These are phyloP conservation scores for Ascochyta lentis DNA, from an alignment of 2,329 filamentous ascomycete species.

Conservation along the genomic window DNA sequence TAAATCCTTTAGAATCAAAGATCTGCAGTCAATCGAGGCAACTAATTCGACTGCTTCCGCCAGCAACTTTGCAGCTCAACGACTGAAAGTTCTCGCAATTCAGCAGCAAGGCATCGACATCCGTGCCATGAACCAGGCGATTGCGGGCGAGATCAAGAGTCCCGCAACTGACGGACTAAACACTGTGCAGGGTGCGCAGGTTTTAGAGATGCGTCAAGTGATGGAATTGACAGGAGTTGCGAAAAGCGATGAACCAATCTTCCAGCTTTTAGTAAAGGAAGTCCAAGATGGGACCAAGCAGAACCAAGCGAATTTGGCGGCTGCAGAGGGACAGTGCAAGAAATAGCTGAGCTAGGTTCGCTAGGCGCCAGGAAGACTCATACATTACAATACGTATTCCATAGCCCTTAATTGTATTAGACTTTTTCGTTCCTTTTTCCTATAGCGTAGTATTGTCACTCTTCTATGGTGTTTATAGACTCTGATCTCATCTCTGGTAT, in stretches of 20 bases:
- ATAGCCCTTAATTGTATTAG: too few species aligned
- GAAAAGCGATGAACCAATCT: not conserved
- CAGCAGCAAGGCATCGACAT: conserved; percentile 17
- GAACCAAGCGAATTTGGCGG: not conserved
- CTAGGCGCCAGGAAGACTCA: too few species aligned
- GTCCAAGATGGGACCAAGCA: not conserved
- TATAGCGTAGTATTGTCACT: too few species aligned
- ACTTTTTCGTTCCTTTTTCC: too few species aligned
- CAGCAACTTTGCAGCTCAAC: not conserved
- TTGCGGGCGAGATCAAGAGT: conserved; percentile 12
- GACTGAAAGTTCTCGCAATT: conserved; percentile 2
- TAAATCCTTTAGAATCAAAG: not conserved
- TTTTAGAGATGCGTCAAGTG: not conserved
- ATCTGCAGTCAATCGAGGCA: not conserved
- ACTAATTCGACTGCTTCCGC: not conserved
- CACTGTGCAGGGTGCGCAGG: not conserved
- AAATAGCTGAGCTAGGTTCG: too few species aligned
- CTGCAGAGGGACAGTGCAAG: not conserved
- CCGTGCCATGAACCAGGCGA: conserved; percentile 11
- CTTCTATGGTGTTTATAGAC: too few species aligned
- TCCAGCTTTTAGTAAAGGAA: not conserved
- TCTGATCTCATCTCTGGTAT: too few species aligned
- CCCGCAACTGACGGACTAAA: not conserved
- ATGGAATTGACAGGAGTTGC: not conserved
- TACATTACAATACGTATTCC: too few species aligned